Evolutionary conservation across 2,329 filamentous ascomycete species (phyloP), one percentile per base, ranked within the genome.

Genomic region (Lasiodiplodia hormozganensis): DNA sequence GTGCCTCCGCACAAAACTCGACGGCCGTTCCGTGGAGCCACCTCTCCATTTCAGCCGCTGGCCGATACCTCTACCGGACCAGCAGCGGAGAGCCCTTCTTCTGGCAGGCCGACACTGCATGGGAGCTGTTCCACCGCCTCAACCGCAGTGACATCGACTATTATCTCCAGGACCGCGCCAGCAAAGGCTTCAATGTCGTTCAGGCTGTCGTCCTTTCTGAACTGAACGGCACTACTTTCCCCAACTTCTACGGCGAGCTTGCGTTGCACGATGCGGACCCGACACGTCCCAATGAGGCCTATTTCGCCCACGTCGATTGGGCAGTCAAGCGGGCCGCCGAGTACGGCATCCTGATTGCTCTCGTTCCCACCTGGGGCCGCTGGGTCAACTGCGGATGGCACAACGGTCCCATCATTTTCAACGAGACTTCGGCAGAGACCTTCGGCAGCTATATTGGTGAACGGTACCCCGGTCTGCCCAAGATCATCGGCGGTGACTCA

Each of bases 111-210:
- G 62, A 66, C 51, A 65, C 62, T 1, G 36, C n/a, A 10, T 65
- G 62, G 62, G 62, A 66, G 36, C 52, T 56, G 18, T 66, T 66
- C 62, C 62, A 66, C 62, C 62, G 62, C 14, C 62, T 66, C 10
- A 57, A 47, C 52, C 51, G 62, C 34, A 56, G 21, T 18, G 51
- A 56, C 36, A 66, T 34, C 51, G 51, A 56, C 36, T 18, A 31
- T 6, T 66, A 66, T 10, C 62, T 66, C 31, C 28, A 51, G 18
- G 51, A 66, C 25, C 62, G 62, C 2, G 62, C 62, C 4, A 43
- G 34, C 34, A 66, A 57, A 14, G 62, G 62, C 11, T 66, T 66
- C 62, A 66, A 56, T 23, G 51, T 56, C 38, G 51, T 66, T 10
- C 62, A 66, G 23, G 34, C 62, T 11, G 62, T 66, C 21, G 25